Evolutionary conservation across 352 stramenopile species (phyloP).

Genomic region (Phytophthora pluvialis): DNA sequence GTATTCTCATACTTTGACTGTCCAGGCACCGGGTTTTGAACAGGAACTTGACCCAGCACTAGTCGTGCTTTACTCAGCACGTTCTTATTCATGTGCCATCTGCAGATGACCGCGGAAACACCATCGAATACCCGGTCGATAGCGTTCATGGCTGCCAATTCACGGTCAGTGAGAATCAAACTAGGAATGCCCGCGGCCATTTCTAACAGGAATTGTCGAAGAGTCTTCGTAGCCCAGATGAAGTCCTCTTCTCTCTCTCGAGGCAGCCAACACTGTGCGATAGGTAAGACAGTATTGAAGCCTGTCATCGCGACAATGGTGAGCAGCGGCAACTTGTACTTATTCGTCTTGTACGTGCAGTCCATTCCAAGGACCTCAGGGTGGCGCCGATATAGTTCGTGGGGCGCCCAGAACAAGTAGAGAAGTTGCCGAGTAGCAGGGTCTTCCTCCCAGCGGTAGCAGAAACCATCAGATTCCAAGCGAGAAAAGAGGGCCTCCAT

Average conservation of each 20-base stretch:
- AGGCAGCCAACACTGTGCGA: slow-evolving; percentile 14
- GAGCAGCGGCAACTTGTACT: slow-evolving; percentile 11
- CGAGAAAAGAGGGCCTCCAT: slow-evolving; percentile 10
- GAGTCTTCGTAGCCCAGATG: slow-evolving; percentile 2
- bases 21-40: not conserved
- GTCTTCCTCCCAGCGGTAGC: not conserved
- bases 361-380: not conserved
- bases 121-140: not conserved
- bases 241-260: slow-evolving; percentile 3
- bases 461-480: slow-evolving; percentile 5
- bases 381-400: not conserved
- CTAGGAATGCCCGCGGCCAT: too few relatives aligned
- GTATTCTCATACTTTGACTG: slow-evolving; percentile 5
- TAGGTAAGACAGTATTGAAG: slow-evolving; percentile 11
- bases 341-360: slow-evolving; percentile 22
- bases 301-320: slow-evolving; percentile 17
- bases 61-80: not conserved
- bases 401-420: slow-evolving; percentile 12
- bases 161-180: slow-evolving; percentile 8
- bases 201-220: not conserved
- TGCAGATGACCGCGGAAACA: not conserved
- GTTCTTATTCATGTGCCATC: slow-evolving; percentile 18
- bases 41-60: not conserved
- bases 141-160: slow-evolving; percentile 18
- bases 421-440: not conserved